Conservation (phyloP, 1,139 yeast genomes). For the Candida frijolesensis region DNA sequence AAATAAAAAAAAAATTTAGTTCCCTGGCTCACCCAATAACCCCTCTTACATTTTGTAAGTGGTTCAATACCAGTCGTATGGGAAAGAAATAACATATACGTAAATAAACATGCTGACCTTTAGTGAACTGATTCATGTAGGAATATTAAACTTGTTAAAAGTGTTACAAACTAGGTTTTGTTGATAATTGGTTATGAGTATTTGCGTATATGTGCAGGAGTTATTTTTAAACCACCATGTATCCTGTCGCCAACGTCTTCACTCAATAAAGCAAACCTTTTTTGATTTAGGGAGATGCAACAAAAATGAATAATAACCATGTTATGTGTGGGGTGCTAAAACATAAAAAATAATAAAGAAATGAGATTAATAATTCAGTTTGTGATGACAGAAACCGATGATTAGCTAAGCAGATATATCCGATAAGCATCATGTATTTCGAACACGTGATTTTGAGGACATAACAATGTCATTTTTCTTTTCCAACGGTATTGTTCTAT, state of each 20-base stretch:
- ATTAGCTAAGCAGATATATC: no score
- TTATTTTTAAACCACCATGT: not conserved
- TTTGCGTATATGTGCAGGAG: not conserved
- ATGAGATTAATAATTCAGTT: not conserved
- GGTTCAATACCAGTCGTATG: not conserved
- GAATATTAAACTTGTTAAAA: not conserved
- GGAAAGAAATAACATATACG: not conserved
- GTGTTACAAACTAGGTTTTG: not conserved
- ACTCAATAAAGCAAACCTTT: not conserved
- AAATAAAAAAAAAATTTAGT: no score
- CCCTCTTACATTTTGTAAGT: not conserved
- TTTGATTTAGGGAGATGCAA: no score
- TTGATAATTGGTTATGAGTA: not conserved
- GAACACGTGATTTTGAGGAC: no score
- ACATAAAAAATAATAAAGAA: not conserved
- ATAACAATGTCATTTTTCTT: no score
- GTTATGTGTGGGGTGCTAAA: no score
- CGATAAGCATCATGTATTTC: no score
- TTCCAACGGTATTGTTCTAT: not conserved
- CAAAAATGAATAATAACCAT: no score
- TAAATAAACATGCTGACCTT: no score
- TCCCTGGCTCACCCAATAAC: not conserved
- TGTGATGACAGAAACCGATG: no score
- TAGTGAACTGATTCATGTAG: not conserved
- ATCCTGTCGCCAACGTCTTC: not conserved